Base-by-base conservation (phyloP, 2,329 filamentous ascomycete genomes). In the Leptographium procerum region DNA sequence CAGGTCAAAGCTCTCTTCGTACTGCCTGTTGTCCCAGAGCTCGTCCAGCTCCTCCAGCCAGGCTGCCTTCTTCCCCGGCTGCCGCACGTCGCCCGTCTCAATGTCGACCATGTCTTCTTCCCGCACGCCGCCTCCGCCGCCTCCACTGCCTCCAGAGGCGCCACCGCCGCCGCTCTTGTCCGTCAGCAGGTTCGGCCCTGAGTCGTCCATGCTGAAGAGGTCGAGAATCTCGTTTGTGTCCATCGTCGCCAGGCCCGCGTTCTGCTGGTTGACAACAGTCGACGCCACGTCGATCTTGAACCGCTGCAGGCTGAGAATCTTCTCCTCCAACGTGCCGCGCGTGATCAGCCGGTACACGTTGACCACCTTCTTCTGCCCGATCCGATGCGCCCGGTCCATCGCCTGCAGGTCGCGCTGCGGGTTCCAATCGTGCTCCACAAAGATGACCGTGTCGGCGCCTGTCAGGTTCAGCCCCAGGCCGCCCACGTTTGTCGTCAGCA, bases 361-460 rank as follows among this genome's bases (percentile, higher is more conserved):
- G 65, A 99, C 94, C 43, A 97, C 94, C 81, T 97, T 99, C 84
- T 99, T 99, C 76, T 99, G 94, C 2, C 94, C 94, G 66, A 99
- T 97, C 65, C 94, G 86, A 77, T 99, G 94, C 10, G 94, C 94
- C 61, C 94, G 90, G 69, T 99, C 94, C 94, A 99, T 99, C 64
- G 94, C 94, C 69, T 99, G 94, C 65, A 99, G 83, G 72, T 99
- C 94, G 72, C 96, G 96, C 70, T 99, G 94, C 34, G 94, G 94
- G 70, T 99, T 99, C 94, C 94, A 99, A 72, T 99, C 94, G 72
- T 99, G 95, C 73, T 99, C 94, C 33, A 99, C 95, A 67, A 99
- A 99, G 66, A 99, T 99, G 71, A 99, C 94, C 0, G 94, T 99
- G 72, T 99, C 94, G 4, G 94, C 94, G 64, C 94, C 94, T 0